Conservation (phyloP, 2,329 filamentous ascomycete species). For the Byssoonygena ceratinophila region DNA sequence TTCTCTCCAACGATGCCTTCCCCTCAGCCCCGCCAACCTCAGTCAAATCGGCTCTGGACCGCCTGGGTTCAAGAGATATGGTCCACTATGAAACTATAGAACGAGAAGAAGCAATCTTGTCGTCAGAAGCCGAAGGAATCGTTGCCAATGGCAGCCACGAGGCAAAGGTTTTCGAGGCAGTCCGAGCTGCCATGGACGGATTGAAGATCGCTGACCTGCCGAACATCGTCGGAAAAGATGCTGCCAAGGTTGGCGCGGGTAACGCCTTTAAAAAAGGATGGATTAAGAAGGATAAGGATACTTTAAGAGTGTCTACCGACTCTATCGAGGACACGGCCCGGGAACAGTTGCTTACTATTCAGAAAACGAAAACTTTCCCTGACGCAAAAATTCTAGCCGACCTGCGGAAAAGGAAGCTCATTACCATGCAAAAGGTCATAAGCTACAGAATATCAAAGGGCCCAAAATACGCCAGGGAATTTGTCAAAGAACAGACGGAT, state of each 20-base stretch:
- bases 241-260: constrained; percentile 64
- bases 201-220: constrained; percentile 65
- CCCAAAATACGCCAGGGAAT: constrained; percentile 74
- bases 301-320: constrained; percentile 49
- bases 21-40: constrained; percentile 54
- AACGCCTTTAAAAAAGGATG: constrained; percentile 76
- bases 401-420: constrained; percentile 82
- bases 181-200: constrained; percentile 62
- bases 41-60: constrained; percentile 80
- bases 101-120: constrained; percentile 63
- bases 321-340: constrained; percentile 70
- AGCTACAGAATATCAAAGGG: constrained; percentile 78
- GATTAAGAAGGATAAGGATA: constrained; percentile 54
- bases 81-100: constrained; percentile 76
- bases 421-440: constrained; percentile 73
- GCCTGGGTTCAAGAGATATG: constrained; percentile 75
- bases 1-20: constrained; percentile 61
- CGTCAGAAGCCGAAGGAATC: constrained; percentile 62
- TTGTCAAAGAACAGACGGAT: constrained; percentile 88
- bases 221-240: constrained; percentile 38
- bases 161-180: constrained; percentile 67
- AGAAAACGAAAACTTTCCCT: constrained; percentile 55
- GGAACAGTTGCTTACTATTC: constrained; percentile 62
- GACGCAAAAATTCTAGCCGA: constrained; percentile 70
- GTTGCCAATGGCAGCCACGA: constrained; percentile 68